phyloP scores from a whole-genome alignment of 2,329 filamentous ascomycete species.

The Metarhizium brunneum region DNA sequence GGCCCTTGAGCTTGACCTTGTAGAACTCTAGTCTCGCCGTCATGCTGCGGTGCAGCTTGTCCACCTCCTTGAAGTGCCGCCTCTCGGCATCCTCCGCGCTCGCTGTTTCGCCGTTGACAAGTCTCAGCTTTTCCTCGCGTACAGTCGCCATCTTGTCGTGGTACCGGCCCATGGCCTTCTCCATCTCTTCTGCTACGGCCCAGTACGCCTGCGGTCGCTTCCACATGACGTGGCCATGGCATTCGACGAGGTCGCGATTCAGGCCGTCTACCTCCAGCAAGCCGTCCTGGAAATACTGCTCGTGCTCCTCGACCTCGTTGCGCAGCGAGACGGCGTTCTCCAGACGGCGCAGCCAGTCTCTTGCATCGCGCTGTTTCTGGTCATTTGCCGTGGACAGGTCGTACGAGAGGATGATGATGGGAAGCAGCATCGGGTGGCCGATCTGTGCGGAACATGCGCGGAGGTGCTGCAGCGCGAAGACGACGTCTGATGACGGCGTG shows the following conservation, averaged over 20 bases:
- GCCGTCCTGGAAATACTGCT: slow-evolving; percentile 43
- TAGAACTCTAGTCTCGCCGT: slow-evolving; percentile 48
- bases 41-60: slow-evolving; percentile 44
- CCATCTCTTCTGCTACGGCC: slow-evolving; percentile 41
- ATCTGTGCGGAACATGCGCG: slow-evolving; percentile 37
- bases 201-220: slow-evolving; percentile 53
- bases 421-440: slow-evolving; percentile 49
- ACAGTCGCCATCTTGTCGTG: slow-evolving; percentile 14
- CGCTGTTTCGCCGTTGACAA: slow-evolving; percentile 4
- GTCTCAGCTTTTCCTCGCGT: slow-evolving; percentile 3
- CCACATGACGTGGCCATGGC: slow-evolving; percentile 53
- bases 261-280: slow-evolving; percentile 49
- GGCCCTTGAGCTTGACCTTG: slow-evolving; percentile 48
- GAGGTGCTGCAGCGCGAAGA: slow-evolving; percentile 39
- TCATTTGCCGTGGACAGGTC: slow-evolving; percentile 48
- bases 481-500: slow-evolving; percentile 46
- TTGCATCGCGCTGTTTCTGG: slow-evolving; percentile 52
- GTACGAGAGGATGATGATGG: slow-evolving; percentile 48
- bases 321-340: slow-evolving; percentile 54
- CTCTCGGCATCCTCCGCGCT: slow-evolving; percentile 15
- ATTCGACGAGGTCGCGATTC: slow-evolving; percentile 54
- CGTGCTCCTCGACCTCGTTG: slow-evolving; percentile 46
- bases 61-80: slow-evolving; percentile 23
- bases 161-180: slow-evolving; percentile 37
- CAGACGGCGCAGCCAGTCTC: slow-evolving; percentile 51